Base-by-base conservation (phyloP, 177 flowering plant genomes). In the Vitis hybrid region DNA sequence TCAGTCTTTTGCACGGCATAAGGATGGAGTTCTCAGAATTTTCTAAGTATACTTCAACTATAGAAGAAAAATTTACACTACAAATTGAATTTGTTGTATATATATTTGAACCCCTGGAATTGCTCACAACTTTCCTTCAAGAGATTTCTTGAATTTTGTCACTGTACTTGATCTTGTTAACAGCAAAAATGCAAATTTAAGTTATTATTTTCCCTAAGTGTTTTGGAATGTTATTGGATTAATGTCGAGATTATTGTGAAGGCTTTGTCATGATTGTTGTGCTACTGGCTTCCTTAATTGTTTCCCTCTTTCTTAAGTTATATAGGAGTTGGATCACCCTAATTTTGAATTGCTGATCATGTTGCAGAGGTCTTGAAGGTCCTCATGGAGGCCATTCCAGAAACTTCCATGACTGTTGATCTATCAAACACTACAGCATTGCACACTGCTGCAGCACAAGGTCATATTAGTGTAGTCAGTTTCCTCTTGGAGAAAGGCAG, bases 361-460 rank as follows among this genome's bases (percentile, higher is more conserved):
- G 64, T 64, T 77, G 75, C 89, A 92, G 97, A 82, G 62, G 69
- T 87, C 52, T 68, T 90, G 79, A 89, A 81, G 72, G 86, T 86
- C 55, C 85, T 94, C 1, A 65, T 86, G 76, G 83, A 82, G 66
- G 90, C 85, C 8, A 75, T 80, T 48, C 90, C 90, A 0, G 88
- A 88, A 16, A 90, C 90, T 15, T 79, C 86, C 1, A 83, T 90
- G 90, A 94, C 97, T 1, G 86, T 77, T 8, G 97, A 94, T 74
- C 50, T 72, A 12, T 72, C 92, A 2, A 92, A 94, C 76, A 90
- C 97, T 2, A 92, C 98, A 0, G 92, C 97, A 2, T 78, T 92
- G 70, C 96, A 92, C 63, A 82, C 92, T 0, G 97, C 97, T 10
- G 97, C 97, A 15, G 71, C 83, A 10, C 97, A 87, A 77, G 98